These are phyloP conservation scores for Calycina herbarum DNA, from an alignment of 2,329 filamentous ascomycete genomes.

Conservation along the genomic window DNA sequence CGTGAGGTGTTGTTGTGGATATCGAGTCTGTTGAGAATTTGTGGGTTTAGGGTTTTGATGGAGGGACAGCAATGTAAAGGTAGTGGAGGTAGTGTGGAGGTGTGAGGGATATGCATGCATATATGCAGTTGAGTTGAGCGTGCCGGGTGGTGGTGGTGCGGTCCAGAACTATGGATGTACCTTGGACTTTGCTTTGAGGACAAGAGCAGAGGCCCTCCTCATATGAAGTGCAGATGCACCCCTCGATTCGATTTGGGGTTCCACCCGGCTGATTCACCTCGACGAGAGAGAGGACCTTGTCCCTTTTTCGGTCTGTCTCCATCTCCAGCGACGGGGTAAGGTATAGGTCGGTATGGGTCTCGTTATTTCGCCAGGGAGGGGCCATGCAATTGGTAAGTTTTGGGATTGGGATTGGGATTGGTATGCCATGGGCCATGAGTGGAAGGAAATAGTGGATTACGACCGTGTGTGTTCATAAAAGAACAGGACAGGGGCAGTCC, in stretches of 20 bases:
- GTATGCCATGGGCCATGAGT: slow-evolving; percentile 1
- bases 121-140: slow-evolving; percentile 19
- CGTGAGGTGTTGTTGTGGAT: neutral
- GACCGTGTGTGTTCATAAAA: neutral
- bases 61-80: neutral
- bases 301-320: neutral
- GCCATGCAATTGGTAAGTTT: neutral
- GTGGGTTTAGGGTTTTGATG: slow-evolving; percentile 14
- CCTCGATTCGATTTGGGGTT: slow-evolving; percentile 30
- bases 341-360: slow-evolving; percentile 15
- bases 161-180: slow-evolving; percentile 19
- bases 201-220: slow-evolving; percentile 12
- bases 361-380: slow-evolving; percentile 2
- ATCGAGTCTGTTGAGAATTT: slow-evolving; percentile 13
- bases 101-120: slow-evolving; percentile 21
- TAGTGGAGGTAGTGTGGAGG: neutral
- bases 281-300: slow-evolving; percentile 11
- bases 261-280: slow-evolving; percentile 28
- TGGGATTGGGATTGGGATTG: neutral
- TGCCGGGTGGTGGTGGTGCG: slow-evolving; percentile 9
- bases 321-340: slow-evolving; percentile 20
- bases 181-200: slow-evolving; percentile 19
- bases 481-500: neutral
- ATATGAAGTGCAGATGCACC: slow-evolving; percentile 31
- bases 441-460: neutral